A percentile compares a stretch with the other conserved stretches of the same genome.
These are phyloP conservation scores for Neocatenulostroma microsporum DNA, from an alignment of 2,329 filamentous ascomycete genomes.

Conservation along the genomic window DNA sequence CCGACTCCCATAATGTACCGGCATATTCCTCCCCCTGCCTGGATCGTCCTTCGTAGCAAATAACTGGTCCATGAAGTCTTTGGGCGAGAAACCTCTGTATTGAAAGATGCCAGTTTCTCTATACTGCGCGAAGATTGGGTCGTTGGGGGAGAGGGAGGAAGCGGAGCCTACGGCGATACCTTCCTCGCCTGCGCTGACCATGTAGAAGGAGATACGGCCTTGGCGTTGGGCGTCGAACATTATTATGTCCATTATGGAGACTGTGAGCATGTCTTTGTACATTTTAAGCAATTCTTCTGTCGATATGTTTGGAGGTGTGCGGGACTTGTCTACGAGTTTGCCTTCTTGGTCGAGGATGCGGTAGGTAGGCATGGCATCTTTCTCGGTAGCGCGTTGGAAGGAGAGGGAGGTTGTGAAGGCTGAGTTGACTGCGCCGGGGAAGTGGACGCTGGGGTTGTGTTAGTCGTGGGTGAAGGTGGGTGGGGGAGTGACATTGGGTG, in stretches of 20 bases:
- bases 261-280: slow-evolving; percentile 59
- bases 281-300: slow-evolving; percentile 53
- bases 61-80: slow-evolving; percentile 90
- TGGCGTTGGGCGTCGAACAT: slow-evolving; percentile 98
- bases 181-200: slow-evolving; percentile 91
- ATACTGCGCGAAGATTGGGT: slow-evolving; percentile 92
- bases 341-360: slow-evolving; percentile 87
- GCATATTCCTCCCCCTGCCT: slow-evolving; percentile 88
- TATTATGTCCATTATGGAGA: slow-evolving; percentile 86
- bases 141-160: slow-evolving; percentile 70
- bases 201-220: slow-evolving; percentile 91
- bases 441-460: slow-evolving; percentile 47
- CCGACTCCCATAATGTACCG: slow-evolving; percentile 84
- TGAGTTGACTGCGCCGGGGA: slow-evolving; percentile 92
- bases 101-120: slow-evolving; percentile 86
- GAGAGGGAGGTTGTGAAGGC: slow-evolving; percentile 75
- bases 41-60: slow-evolving; percentile 79
- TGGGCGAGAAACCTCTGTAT: slow-evolving; percentile 77
- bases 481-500: neutral
- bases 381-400: slow-evolving; percentile 66
- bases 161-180: slow-evolving; percentile 86
- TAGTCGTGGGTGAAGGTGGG: slow-evolving; percentile 1
- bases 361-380: slow-evolving; percentile 78
- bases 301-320: slow-evolving; percentile 57
- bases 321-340: slow-evolving; percentile 65